Conservation (phyloP, 2,329 filamentous ascomycete genomes). For the Aspergillus bombycis region DNA sequence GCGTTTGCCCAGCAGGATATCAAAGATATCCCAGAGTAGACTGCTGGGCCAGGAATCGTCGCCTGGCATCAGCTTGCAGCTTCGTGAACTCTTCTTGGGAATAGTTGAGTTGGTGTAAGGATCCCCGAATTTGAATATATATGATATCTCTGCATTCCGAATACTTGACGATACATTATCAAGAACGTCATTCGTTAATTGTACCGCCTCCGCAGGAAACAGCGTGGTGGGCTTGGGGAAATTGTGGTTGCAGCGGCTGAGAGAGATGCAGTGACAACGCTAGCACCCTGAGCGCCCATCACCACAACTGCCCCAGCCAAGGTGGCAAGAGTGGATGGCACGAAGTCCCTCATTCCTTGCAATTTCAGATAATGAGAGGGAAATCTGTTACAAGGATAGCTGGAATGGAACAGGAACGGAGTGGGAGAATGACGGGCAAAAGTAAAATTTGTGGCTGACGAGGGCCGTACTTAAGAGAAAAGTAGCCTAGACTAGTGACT, state of each 20-base stretch:
- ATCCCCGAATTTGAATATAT: slow-evolving; percentile 39
- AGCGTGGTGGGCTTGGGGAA: slow-evolving; percentile 22
- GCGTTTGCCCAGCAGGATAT: slow-evolving; percentile 39
- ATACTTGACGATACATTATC: slow-evolving; percentile 33
- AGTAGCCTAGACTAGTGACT: neutral
- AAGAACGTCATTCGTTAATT: slow-evolving; percentile 41
- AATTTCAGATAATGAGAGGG: neutral
- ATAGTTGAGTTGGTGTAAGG: slow-evolving; percentile 4
- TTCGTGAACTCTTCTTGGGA: slow-evolving; percentile 45
- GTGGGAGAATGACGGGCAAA: neutral
- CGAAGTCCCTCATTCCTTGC: slow-evolving; percentile 4
- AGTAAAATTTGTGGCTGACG: neutral
- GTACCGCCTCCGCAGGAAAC: slow-evolving; percentile 29
- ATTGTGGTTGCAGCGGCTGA: slow-evolving; percentile 17
- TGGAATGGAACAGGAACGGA: neutral
- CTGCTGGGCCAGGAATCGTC: slow-evolving; percentile 23
- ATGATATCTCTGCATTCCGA: slow-evolving; percentile 32
- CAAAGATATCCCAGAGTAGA: slow-evolving; percentile 33
- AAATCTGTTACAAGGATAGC: neutral
- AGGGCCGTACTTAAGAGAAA: neutral
- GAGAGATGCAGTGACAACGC: slow-evolving; percentile 1
- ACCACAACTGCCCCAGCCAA: slow-evolving; percentile 5
- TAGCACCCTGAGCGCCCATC: neutral
- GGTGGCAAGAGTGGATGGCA: slow-evolving; percentile 4
- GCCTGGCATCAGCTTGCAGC: slow-evolving; percentile 30